phyloP scores from a whole-genome alignment of 140 eudicot genomes.

The Senecio squalidus region DNA sequence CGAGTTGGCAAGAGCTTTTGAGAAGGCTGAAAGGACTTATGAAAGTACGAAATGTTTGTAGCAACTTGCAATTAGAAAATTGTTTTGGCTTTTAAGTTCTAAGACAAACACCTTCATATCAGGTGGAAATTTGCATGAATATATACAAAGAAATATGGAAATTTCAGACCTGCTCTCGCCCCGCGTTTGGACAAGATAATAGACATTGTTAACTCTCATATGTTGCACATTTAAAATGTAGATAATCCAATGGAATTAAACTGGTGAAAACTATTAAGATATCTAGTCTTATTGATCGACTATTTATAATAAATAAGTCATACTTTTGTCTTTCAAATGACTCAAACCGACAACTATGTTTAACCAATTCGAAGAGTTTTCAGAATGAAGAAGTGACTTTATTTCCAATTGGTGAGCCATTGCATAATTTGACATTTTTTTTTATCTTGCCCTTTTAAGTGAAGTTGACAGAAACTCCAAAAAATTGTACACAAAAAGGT shows the following conservation, averaged over 20 bases:
- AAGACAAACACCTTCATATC: constrained; percentile 2
- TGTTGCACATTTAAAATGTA: not conserved
- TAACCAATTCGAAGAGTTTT: too few relatives aligned
- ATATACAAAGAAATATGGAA: constrained; percentile 8
- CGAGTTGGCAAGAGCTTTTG: constrained; percentile 13
- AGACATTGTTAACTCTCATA: not conserved
- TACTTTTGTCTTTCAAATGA: too few relatives aligned
- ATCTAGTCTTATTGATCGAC: too few relatives aligned
- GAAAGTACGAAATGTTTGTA: constrained; percentile 8
- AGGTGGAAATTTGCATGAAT: constrained; percentile 3
- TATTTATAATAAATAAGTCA: too few relatives aligned
- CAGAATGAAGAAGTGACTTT: too few relatives aligned
- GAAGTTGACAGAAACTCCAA: not conserved
- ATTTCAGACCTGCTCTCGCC: not conserved
- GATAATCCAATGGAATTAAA: too few relatives aligned
- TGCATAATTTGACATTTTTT: too few relatives aligned
- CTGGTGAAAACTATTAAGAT: too few relatives aligned
- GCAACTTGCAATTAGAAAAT: constrained; percentile 10
- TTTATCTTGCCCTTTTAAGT: not conserved
- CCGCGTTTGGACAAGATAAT: not conserved
- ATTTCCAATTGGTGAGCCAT: too few relatives aligned
- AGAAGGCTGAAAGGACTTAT: constrained; percentile 9
- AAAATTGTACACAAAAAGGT: not conserved
- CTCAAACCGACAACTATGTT: too few relatives aligned
- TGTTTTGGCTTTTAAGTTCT: not conserved